Evolutionary conservation across 257 asterid species (phyloP), one percentile per base, ranked within the genome.

Genomic region (Petrea volubilis): DNA sequence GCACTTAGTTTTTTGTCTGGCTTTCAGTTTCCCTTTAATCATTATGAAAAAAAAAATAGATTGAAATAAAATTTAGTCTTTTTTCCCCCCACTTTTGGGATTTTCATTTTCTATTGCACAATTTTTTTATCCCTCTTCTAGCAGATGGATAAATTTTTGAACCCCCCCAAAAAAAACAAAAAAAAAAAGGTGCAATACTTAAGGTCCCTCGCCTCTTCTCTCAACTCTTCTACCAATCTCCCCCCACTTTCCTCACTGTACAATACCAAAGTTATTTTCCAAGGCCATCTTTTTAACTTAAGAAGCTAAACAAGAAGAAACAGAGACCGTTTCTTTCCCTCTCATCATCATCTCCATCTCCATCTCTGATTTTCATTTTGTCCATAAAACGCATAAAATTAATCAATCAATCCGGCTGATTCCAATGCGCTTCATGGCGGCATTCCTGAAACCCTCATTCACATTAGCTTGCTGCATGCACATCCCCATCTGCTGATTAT

Each of bases 391-490:
- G 13, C 64, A 67, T 2, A 38, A 29, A 63, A 33, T 55, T 33
- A 55, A 38, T 78, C 66, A 86, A 67, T 88, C 96, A 33, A 83
- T 70, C 71, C 85, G 85, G 80, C 85, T 80, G 28, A 88, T 72
- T 36, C 96, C 93, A 28, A 93, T 75, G 44, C 88, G 84, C 57
- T 86, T 87, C 79, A 82, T 78, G 20, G 87, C 83, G 6, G 84
- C 84, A 82, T 88, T 82, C 79, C 90, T 78, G 56, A 83, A 87
- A 0, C 88, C 89, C 29, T 82, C 90, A 50, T 78, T 80, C 59
- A 67, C 83, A 47, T 87, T 78, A 0, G 86, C 95, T 55, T 86
- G 93, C 80, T 84, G 87, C 81, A 84, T 70, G 52, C 92, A 82
- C 89, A 86, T 71, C 56, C 87, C 81, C 70, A 63, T 70, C 79